phyloP scores from a whole-genome alignment of 305 asterid species.

The Solanum chacoense region DNA sequence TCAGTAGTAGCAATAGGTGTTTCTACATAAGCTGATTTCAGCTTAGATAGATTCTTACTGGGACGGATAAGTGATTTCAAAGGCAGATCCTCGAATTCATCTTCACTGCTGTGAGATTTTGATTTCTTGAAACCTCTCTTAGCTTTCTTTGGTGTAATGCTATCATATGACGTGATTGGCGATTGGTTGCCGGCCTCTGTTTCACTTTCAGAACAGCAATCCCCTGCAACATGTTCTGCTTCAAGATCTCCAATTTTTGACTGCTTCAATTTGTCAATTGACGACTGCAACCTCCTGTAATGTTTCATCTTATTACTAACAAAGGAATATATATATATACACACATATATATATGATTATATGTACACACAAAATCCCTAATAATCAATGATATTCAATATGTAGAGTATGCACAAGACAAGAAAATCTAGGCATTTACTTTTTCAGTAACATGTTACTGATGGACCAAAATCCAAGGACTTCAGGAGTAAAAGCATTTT shows the following conservation, averaged over 20 bases:
- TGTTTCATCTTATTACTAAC: slow-evolving; percentile 2
- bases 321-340: background rate
- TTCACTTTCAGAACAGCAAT: slow-evolving; percentile 77
- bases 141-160: slow-evolving; percentile 32
- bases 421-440: background rate
- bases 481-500: slow-evolving; percentile 2
- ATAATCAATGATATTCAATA: background rate
- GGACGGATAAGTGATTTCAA: slow-evolving; percentile 40
- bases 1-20: slow-evolving; percentile 22
- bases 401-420: background rate
- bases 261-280: slow-evolving; percentile 56
- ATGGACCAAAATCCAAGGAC: slow-evolving; percentile 2
- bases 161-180: slow-evolving; percentile 36
- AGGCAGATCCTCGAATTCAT: slow-evolving; percentile 43
- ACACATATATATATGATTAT: background rate
- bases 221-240: slow-evolving; percentile 26
- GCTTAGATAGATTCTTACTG: slow-evolving; percentile 27
- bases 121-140: slow-evolving; percentile 21
- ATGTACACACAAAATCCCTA: background rate
- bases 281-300: slow-evolving; percentile 53
- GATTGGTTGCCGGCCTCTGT: slow-evolving; percentile 51
- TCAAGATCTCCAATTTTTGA: slow-evolving; percentile 29
- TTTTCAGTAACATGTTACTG: background rate
- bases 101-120: slow-evolving; percentile 27
- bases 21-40: slow-evolving; percentile 18